Evolutionary conservation across 192 early-diverging fungal species (phyloP), one percentile per base, ranked within the genome.

Genomic region (Nowakowskiella sp.): DNA sequence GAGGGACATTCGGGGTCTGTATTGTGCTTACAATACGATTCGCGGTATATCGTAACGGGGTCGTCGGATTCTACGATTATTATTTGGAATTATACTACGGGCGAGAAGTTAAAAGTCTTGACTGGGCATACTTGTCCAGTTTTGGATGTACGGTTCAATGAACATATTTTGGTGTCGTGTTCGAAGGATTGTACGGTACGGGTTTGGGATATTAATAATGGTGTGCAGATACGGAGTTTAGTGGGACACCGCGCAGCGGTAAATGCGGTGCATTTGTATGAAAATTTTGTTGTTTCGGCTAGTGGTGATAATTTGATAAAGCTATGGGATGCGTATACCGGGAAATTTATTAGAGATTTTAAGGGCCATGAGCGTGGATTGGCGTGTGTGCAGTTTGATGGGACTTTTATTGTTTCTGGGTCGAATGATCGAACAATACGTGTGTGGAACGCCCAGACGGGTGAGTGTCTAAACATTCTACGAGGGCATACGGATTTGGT

Each of bases 151-250:
- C 83, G 88, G 23, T 92, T 97, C 62, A 73, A 89, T 58, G 60
- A 73, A 32, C 51, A 73, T 23, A 58, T 73, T 31, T 76, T 93
- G 8, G 85, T 94, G 10, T 86, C 82, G 6, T 94, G 91, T 63
- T 93, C 90, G 43, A 92, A 95, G 69, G 95, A 98, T 65, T 84
- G 83, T 31, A 86, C 89, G 0, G 85, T 98, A 39, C 84, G 85
- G 55, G 74, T 95, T 10, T 99, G 95, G 92, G 71, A 80, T 57
- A 16, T 82, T 4, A 42, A 47, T 8, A 72, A 73, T 0, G 87
- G 84, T 3, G 57, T 64, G 36, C 70, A 82, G 8, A 36, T 86
- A 42, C 72, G 77, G 13, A 86, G 76, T 0, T 55, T 97, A 49
- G 45, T 66, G 13, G 91, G 90, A 16, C 95, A 97, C 57, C 74